Evolutionary conservation across 345 rosid species (phyloP), one percentile per base, ranked within the genome.

Genomic region (Arabis alpina): DNA sequence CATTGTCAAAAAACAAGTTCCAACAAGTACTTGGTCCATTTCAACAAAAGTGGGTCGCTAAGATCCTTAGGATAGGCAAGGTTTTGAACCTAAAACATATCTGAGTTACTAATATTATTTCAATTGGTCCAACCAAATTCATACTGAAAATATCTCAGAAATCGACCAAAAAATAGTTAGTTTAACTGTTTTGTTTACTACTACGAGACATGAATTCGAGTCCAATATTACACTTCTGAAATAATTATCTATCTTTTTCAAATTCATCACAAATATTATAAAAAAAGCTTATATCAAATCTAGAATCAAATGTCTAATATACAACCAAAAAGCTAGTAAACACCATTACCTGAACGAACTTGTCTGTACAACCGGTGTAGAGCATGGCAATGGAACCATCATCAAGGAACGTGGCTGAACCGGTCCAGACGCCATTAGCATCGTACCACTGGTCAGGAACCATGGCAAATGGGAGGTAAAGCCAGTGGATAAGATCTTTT

Each of bases 381-480:
- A 93, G 81, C 92, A 93, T 86, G 45, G 89, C 75, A 43, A 93
- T 71, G 40, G 84, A 78, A 2, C 98, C 98, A 23, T 89, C 84
- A 2, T 90, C 90, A 4, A 93, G 89, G 73, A 93, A 63, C 2
- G 98, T 93, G 28, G 98, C 96, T 0, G 98, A 93, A 57, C 98
- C 98, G 6, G 93, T 86, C 95, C 93, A 93, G 54, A 93, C 98
- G 0, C 98, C 98, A 2, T 83, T 82, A 6, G 64, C 40, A 8
- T 93, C 98, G 36, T 90, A 93, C 93, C 97, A 88, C 10, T 87
- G 79, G 73, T 93, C 96, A 19, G 90, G 83, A 45, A 87, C 83
- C 98, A 93, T 87, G 19, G 97, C 98, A 6, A 90, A 11, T 1
- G 97, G 98, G 37, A 93, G 91, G 81, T 90, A 85, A 63, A 82